A percentile compares a stretch with the other conserved stretches of the same genome.
Evolutionary conservation across 2,329 filamentous ascomycete species (phyloP).

Genomic region (Neurospora sp.): DNA sequence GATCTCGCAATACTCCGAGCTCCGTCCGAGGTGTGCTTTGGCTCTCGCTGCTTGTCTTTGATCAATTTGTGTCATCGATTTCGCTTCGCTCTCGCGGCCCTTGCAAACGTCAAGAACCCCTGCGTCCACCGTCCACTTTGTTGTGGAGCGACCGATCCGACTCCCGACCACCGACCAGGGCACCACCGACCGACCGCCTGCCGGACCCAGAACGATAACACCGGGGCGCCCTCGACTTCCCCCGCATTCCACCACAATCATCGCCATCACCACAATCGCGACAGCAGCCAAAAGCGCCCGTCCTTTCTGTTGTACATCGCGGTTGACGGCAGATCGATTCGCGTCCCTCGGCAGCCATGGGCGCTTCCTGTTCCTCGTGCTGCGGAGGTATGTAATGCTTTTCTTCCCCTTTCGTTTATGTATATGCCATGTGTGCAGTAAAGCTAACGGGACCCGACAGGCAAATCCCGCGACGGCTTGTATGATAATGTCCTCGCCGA

Average conservation of each 20-base stretch:
- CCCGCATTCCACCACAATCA: slow-evolving; percentile 1
- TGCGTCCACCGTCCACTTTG: neutral
- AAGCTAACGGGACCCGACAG: slow-evolving; percentile 27
- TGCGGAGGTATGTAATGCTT: slow-evolving; percentile 38
- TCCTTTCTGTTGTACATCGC: neutral
- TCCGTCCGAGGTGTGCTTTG: neutral
- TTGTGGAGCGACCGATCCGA: neutral
- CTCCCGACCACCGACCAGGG: neutral
- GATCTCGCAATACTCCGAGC: neutral
- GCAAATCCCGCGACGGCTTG: slow-evolving; percentile 68
- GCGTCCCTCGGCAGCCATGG: slow-evolving; percentile 37
- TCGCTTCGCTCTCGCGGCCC: neutral
- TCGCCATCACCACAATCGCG: neutral
- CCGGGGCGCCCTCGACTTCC: neutral
- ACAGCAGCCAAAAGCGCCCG: neutral
- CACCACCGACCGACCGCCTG: neutral
- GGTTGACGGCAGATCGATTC: neutral
- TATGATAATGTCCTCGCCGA: slow-evolving; percentile 87
- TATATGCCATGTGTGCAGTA: neutral
- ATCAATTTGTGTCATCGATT: neutral
- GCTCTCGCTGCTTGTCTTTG: neutral
- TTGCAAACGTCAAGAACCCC: neutral
- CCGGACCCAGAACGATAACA: neutral
- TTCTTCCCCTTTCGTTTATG: neutral
- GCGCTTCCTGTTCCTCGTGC: slow-evolving; percentile 51